These are phyloP conservation scores for Erythrophleum fordii DNA, from an alignment of 306 rosid genomes.

Conservation along the genomic window DNA sequence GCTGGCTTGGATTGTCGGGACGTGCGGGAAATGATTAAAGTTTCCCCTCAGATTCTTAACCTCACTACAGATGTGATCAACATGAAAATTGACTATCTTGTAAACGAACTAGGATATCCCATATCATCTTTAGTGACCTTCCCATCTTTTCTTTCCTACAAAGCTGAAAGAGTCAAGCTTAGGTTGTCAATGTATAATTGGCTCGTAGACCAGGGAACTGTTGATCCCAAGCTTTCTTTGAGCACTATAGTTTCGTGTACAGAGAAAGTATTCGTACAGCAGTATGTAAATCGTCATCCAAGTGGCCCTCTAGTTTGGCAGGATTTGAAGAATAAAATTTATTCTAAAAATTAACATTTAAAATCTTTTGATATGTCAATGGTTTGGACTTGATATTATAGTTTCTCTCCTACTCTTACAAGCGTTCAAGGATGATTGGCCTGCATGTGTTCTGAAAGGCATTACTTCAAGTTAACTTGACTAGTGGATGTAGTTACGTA, in stretches of 20 bases:
- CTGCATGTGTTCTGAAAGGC: conserved; percentile 8
- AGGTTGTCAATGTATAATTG: conserved; percentile 72
- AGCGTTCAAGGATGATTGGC: conserved; percentile 25
- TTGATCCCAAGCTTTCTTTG: conserved; percentile 49
- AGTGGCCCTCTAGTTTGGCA: conserved; percentile 69
- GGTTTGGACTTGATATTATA: conserved; percentile 12
- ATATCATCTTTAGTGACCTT: conserved; percentile 57
- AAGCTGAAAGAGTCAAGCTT: conserved; percentile 56
- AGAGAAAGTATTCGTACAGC: conserved; percentile 46
- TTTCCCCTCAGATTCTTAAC: conserved; percentile 73
- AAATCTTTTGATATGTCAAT: background rate
- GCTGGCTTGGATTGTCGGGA: conserved; percentile 65
- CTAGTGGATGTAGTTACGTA: background rate
- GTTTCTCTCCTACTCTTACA: conserved; percentile 1
- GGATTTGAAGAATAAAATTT: conserved; percentile 52
- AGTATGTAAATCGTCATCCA: conserved; percentile 69
- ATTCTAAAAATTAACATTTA: conserved; percentile 26
- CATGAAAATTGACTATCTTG: conserved; percentile 62
- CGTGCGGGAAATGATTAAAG: conserved; percentile 57
- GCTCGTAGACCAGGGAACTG: conserved; percentile 63
- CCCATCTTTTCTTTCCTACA: conserved; percentile 66
- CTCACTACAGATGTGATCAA: conserved; percentile 55
- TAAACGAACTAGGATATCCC: conserved; percentile 61
- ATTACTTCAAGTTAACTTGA: conserved; percentile 15
- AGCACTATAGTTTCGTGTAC: conserved; percentile 68